Percentiles rank a stretch among this genome's conserved stretches.
phyloP scores from a whole-genome alignment of 2,329 filamentous ascomycete species.

The Lachnellula occidentalis region DNA sequence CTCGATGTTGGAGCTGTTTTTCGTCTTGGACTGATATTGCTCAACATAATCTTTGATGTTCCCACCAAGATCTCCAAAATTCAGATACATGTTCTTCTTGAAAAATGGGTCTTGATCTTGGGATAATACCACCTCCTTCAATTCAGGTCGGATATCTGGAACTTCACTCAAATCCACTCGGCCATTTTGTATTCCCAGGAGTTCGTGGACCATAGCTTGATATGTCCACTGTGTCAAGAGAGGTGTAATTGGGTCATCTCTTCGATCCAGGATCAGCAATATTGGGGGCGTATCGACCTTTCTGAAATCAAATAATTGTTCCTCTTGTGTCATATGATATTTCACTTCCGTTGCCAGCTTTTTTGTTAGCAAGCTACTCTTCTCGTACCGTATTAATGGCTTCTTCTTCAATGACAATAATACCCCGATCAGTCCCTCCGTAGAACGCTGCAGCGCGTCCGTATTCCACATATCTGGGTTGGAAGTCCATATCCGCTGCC shows the following conservation, averaged over 20 bases:
- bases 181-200: constrained; percentile 92
- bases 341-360: constrained; percentile 90
- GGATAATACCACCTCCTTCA: constrained; percentile 90
- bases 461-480: constrained; percentile 85
- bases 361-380: constrained; percentile 82
- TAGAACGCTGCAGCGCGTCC: constrained; percentile 78
- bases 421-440: constrained; percentile 80
- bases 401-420: constrained; percentile 93
- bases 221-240: constrained; percentile 98
- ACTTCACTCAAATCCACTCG: constrained; percentile 82
- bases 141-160: constrained; percentile 76
- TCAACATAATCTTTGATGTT: constrained; percentile 99
- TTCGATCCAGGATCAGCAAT: constrained; percentile 79
- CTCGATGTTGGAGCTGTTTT: constrained; percentile 91
- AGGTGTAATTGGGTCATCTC: constrained; percentile 92
- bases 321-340: constrained; percentile 91
- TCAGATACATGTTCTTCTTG: constrained; percentile 98
- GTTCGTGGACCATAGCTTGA: constrained; percentile 98
- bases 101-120: constrained; percentile 99
- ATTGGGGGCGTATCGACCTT: constrained; percentile 93
- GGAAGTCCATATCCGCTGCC: constrained; percentile 73
- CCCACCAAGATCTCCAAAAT: constrained; percentile 90
- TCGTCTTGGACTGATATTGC: constrained; percentile 96
- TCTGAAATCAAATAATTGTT: constrained; percentile 93
- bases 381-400: constrained; percentile 87